These are phyloP conservation scores for Rhizophagus sp. DNA, from an alignment of 192 early-diverging fungal genomes.

Conservation along the genomic window DNA sequence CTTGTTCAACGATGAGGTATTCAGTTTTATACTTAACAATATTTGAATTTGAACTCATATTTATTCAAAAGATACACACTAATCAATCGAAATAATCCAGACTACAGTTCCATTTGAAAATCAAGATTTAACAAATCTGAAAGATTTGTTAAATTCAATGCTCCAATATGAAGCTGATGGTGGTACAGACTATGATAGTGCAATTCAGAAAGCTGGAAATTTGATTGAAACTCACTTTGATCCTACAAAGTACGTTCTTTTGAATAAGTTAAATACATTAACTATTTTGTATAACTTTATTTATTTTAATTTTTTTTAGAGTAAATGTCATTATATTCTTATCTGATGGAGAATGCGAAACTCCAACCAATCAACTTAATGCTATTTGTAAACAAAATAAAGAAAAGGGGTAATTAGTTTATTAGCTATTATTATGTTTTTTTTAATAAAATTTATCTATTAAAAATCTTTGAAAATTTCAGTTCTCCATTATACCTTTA, in stretches of 20 bases:
- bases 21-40: neutral
- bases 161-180: neutral
- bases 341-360: conserved; percentile 20
- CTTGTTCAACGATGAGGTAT: neutral
- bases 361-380: neutral
- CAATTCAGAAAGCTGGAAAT: conserved; percentile 7
- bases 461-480: neutral
- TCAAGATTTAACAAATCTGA: neutral
- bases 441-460: no score
- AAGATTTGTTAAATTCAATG: conserved; percentile 6
- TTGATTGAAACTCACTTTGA: conserved; percentile 6
- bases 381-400: neutral
- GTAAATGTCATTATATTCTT: conserved; percentile 31
- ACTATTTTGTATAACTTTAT: no score
- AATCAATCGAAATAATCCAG: neutral
- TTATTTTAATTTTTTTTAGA: neutral
- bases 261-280: no score
- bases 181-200: neutral
- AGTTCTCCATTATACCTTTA: conserved; percentile 17
- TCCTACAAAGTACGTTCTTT: neutral
- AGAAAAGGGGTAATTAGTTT: neutral
- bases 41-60: neutral
- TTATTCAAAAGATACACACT: neutral
- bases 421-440: no score
- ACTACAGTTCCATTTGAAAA: conserved; percentile 1